Conservation (phyloP, 306 rosid species). For the Spatholobus suberectus region DNA sequence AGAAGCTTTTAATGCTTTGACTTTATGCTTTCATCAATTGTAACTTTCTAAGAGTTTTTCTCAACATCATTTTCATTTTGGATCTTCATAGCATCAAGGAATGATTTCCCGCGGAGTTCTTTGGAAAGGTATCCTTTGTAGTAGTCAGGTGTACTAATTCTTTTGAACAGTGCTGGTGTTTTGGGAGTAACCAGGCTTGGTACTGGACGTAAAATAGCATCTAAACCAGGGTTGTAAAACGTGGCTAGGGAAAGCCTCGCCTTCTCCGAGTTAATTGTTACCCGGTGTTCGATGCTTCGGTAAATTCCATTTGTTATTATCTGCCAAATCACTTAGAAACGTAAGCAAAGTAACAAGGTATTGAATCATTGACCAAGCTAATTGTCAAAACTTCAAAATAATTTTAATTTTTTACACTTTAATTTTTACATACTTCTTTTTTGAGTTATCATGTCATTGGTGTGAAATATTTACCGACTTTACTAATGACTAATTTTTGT, state of each 20-base stretch:
- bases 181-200: slow-evolving; percentile 40
- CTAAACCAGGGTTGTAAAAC: slow-evolving; percentile 15
- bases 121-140: slow-evolving; percentile 29
- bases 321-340: slow-evolving; percentile 22
- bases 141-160: slow-evolving; percentile 39
- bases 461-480: too few species aligned
- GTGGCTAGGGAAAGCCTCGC: slow-evolving; percentile 38
- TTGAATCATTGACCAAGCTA: too few species aligned
- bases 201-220: background rate
- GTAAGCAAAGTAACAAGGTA: too few species aligned
- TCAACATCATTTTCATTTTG: background rate
- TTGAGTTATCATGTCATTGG: too few species aligned
- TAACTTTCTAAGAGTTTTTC: background rate
- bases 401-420: too few species aligned
- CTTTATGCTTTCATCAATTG: too few species aligned
- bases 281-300: slow-evolving; percentile 57
- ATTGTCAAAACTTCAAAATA: too few species aligned
- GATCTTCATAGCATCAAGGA: slow-evolving; percentile 45
- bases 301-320: slow-evolving; percentile 58
- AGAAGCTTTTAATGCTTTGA: too few species aligned
- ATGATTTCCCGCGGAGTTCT: slow-evolving; percentile 51
- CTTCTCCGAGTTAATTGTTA: background rate
- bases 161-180: slow-evolving; percentile 44
- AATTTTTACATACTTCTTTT: too few species aligned
- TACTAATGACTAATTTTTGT: too few species aligned